Conservation (phyloP, 768 basidiomycete genomes). For the Dendrothele bispora region DNA sequence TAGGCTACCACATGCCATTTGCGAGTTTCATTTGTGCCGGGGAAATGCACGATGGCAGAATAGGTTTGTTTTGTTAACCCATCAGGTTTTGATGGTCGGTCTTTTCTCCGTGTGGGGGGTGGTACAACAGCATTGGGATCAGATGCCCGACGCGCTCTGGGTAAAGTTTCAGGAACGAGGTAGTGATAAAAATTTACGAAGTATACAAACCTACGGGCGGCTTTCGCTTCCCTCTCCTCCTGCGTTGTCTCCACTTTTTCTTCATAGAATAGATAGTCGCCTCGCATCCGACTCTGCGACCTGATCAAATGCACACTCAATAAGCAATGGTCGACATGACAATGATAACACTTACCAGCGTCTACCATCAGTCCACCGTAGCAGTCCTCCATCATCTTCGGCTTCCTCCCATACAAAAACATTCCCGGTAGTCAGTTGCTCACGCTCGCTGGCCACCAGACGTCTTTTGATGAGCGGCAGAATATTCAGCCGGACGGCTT, state of each 20-base stretch:
- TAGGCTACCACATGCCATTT: conserved; percentile 89
- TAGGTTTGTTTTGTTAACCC: conserved; percentile 89
- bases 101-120: conserved; percentile 67
- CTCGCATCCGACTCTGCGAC: conserved; percentile 85
- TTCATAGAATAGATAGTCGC: conserved; percentile 82
- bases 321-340: not conserved
- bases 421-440: conserved; percentile 69
- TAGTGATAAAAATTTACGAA: not conserved
- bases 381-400: conserved; percentile 60
- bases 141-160: conserved; percentile 57
- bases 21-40: conserved; percentile 52
- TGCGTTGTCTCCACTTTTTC: conserved; percentile 81
- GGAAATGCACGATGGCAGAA: conserved; percentile 71
- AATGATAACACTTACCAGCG: conserved; percentile 51
- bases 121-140: conserved; percentile 60
- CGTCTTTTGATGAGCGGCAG: conserved; percentile 73
- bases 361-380: conserved; percentile 82
- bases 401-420: conserved; percentile 88
- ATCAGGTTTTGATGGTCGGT: conserved; percentile 74
- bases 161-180: not conserved
- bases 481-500: conserved; percentile 70
- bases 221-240: conserved; percentile 78
- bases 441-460: conserved; percentile 67
- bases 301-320: conserved; percentile 32
- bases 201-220: conserved; percentile 62